phyloP scores from a whole-genome alignment of 2,329 filamentous ascomycete genomes.

The Cladosporium sphaerospermum region DNA sequence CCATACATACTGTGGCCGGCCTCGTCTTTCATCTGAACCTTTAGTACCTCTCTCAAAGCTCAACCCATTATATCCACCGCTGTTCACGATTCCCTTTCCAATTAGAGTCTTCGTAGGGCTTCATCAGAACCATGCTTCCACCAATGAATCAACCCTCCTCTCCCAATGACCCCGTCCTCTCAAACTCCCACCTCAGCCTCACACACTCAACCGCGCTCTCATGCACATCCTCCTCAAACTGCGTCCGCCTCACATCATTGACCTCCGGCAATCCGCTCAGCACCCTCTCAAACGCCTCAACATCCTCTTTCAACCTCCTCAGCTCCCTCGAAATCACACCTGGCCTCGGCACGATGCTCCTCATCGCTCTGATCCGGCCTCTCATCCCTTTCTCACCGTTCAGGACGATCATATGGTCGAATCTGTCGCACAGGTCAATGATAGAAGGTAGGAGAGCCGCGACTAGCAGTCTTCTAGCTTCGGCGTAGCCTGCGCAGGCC shows the following conservation, averaged over 20 bases:
- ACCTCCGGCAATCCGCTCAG: neutral
- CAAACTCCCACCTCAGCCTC: constrained; percentile 1
- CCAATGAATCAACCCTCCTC: neutral
- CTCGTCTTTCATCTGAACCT: too few species aligned
- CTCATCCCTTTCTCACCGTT: neutral
- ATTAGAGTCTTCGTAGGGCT: too few species aligned
- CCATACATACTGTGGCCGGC: too few species aligned
- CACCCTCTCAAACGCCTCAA: neutral
- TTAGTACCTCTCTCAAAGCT: too few species aligned
- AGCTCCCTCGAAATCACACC: neutral
- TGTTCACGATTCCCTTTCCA: too few species aligned
- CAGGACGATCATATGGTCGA: neutral
- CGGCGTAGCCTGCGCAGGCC: neutral
- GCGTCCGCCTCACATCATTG: neutral
- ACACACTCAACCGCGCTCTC: constrained; percentile 2
- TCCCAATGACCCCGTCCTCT: neutral
- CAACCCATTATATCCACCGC: too few species aligned
- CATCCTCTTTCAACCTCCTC: neutral
- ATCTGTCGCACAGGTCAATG: neutral
- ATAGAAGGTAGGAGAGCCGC: neutral
- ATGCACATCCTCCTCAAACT: constrained; percentile 1
- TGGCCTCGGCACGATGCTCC: neutral
- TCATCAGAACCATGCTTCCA: too few species aligned
- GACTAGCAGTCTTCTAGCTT: neutral
- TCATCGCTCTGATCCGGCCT: neutral